A percentile compares a stretch with the other conserved stretches of the same genome.
phyloP scores from a whole-genome alignment of 129 eudicot genomes.

The Flaveria brownii region DNA sequence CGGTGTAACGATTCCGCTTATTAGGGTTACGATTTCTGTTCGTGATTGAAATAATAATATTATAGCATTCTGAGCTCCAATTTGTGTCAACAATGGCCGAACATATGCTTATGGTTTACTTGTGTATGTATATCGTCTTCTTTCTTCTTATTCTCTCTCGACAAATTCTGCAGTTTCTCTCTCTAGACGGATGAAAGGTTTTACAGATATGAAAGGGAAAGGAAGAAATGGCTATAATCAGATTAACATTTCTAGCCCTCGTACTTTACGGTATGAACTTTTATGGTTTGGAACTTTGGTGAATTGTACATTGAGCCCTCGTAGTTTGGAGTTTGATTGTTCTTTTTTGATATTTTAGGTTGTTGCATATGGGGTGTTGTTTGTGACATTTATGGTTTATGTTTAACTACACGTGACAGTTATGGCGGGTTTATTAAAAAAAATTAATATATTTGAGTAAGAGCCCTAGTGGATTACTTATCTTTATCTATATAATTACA shows the following conservation, averaged over 20 bases:
- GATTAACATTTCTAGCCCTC: constrained; percentile 17
- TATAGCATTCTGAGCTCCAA: constrained; percentile 31
- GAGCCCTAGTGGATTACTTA: no score
- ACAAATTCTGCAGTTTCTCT: constrained; percentile 41
- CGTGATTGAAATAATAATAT: not conserved
- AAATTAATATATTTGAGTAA: no score
- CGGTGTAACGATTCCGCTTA: constrained; percentile 30
- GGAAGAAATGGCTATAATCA: constrained; percentile 18
- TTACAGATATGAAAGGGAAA: constrained; percentile 41
- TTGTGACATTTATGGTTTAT: not conserved
- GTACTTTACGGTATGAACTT: constrained; percentile 15
- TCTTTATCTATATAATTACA: no score
- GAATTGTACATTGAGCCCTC: constrained; percentile 7
- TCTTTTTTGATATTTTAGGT: not conserved
- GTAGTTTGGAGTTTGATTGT: not conserved
- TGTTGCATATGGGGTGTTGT: not conserved
- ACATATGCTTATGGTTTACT: constrained; percentile 1
- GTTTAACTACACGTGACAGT: not conserved
- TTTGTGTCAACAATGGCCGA: constrained; percentile 26
- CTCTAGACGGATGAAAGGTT: constrained; percentile 45
- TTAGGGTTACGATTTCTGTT: constrained; percentile 40
- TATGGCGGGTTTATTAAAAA: no score
- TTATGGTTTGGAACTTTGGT: constrained; percentile 6
- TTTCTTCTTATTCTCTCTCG: constrained; percentile 20
- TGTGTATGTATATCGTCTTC: constrained; percentile 29